Conservation (phyloP, 192 early-diverging fungal species). For the Entomortierella lignicola region DNA sequence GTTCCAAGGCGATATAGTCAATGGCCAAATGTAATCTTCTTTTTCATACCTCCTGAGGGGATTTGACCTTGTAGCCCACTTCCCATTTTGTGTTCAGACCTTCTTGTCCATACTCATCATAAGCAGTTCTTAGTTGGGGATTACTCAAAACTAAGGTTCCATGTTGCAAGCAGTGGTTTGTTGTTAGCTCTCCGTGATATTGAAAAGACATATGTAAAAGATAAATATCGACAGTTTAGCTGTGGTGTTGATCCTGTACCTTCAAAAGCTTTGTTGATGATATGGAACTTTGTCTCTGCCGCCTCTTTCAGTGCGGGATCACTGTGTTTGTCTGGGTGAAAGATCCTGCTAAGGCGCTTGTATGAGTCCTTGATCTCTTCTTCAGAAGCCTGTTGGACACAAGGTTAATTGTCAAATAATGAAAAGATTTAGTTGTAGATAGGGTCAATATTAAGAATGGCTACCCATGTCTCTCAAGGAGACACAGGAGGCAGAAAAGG, state of each 20-base stretch:
- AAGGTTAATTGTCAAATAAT: no score
- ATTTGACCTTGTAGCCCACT: conserved; percentile 75
- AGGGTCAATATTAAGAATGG: background rate
- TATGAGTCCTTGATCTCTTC: conserved; percentile 82
- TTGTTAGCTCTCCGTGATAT: background rate
- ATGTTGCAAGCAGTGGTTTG: background rate
- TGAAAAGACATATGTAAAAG: no score
- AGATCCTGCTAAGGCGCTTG: conserved; percentile 76
- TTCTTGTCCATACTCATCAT: conserved; percentile 94
- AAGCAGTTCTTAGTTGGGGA: conserved; percentile 79
- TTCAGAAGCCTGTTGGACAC: conserved; percentile 60
- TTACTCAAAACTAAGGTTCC: conserved; percentile 76
- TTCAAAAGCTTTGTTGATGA: conserved; percentile 85
- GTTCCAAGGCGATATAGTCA: no score
- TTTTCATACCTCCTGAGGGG: conserved; percentile 67
- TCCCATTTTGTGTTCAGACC: conserved; percentile 74
- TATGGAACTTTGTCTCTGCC: conserved; percentile 80
- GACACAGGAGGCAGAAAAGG: no score
- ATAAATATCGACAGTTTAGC: background rate
- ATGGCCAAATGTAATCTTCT: background rate
- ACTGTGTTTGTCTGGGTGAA: conserved; percentile 85
- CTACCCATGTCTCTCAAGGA: background rate
- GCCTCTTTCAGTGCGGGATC: conserved; percentile 67
- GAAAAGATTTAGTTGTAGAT: no score
- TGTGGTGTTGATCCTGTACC: conserved; percentile 42